Evolutionary conservation across 2,329 filamentous ascomycete genomes (phyloP), one percentile per base, ranked within the genome.

Genomic region (Phoma sp.): DNA sequence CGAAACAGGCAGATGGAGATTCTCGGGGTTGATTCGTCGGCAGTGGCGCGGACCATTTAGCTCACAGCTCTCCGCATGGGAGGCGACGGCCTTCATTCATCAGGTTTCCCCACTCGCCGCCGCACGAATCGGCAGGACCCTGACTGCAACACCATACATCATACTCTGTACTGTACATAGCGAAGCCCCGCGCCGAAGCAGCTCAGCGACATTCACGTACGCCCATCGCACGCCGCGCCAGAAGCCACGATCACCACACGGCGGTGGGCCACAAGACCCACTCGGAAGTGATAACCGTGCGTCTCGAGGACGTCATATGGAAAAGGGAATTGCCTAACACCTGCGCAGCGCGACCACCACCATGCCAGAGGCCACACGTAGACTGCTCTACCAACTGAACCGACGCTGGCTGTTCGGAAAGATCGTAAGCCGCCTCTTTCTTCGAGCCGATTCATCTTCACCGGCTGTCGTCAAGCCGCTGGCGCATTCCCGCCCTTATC

Each of bases 391-490:
- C 71, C 78, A 84, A 67, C 79, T 89, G 68, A 91, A 89, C 70
- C 86, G 80, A 74, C 87, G 87, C 75, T 91, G 86, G 75, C 86
- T 92, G 61, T 90, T 86, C 74, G 89, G 88, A 60, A 84, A 83
- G 73, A 79, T 91, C 70, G 89, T 92, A 81, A 71, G 88, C 57
- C 48, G 24, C 7, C 24, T 52, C 43, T 40, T 23, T 29, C 27
- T 23, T 7, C 32, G 27, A 9, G 27, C 22, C 24, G 36, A 49
- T 27, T 32, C 44, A 9, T 3, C 9, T 6, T n/a, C 29, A 30
- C 25, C n/a, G 5, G 23, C 23, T 41, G 40, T 25, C 33, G 24
- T 49, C 47, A 41, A 41, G 41, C 52, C 27, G 29, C 29, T 41
- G 25, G 37, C 41, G 41, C 52, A 39, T 38, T 50, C 46, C 23